These are phyloP conservation scores for Coemansia interrupta DNA, from an alignment of 192 early-diverging fungal species.

Conservation along the genomic window DNA sequence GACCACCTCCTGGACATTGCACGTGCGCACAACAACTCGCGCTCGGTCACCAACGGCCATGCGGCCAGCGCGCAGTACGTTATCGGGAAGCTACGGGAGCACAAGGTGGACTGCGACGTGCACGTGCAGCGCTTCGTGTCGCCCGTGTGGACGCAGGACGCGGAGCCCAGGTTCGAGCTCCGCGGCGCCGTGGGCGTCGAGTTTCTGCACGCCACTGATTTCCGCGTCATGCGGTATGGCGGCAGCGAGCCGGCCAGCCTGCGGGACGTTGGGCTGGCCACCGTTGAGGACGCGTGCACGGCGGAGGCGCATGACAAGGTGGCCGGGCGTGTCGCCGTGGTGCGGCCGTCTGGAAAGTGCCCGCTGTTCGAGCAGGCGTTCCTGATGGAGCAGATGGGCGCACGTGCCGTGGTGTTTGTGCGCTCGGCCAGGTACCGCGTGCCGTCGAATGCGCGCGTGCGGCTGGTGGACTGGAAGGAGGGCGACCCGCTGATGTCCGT, in stretches of 20 bases:
- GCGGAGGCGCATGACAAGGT: slow-evolving; percentile 44
- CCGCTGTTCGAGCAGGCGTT: slow-evolving; percentile 58
- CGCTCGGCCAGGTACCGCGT: slow-evolving; percentile 42
- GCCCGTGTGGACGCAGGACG: slow-evolving; percentile 36
- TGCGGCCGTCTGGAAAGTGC: slow-evolving; percentile 46
- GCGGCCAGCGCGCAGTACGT: slow-evolving; percentile 46
- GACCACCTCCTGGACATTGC: slow-evolving; percentile 36
- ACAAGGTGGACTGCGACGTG: slow-evolving; percentile 33
- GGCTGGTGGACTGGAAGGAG: slow-evolving; percentile 61
- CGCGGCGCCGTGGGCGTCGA: slow-evolving; percentile 16
- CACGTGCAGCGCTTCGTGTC: slow-evolving; percentile 42
- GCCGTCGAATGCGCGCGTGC: slow-evolving; percentile 55
- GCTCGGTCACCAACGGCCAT: slow-evolving; percentile 43
- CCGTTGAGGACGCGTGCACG: slow-evolving; percentile 53
- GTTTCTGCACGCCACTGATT: slow-evolving; percentile 39
- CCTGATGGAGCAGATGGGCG: slow-evolving; percentile 57
- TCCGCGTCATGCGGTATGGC: slow-evolving; percentile 57
- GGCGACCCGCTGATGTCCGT: slow-evolving; percentile 61
- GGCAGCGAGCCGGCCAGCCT: slow-evolving; percentile 52
- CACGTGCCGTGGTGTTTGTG: slow-evolving; percentile 60
- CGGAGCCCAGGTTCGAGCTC: slow-evolving; percentile 15
- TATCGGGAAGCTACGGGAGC: slow-evolving; percentile 14
- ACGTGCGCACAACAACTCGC: slow-evolving; percentile 36
- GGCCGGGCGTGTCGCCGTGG: slow-evolving; percentile 54
- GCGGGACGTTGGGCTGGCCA: slow-evolving; percentile 34